Base-by-base conservation (phyloP, 345 rosid species). In the Tarenaya hassleriana region DNA sequence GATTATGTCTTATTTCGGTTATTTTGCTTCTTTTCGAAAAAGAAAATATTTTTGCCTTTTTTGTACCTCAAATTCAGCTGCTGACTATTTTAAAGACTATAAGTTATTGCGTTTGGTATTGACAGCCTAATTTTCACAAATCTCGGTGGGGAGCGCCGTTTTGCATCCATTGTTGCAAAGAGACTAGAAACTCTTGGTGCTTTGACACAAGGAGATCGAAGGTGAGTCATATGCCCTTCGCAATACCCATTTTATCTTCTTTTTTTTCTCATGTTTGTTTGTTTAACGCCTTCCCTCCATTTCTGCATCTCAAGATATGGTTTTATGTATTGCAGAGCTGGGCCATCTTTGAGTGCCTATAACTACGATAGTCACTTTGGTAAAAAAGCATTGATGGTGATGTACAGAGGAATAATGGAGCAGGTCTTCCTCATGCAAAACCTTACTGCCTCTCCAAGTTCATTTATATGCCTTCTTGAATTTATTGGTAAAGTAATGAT, bases 101-200 rank as follows among this genome's bases (percentile, higher is more conserved):
- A 63, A 54, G 34, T 47, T 34, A 44, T 51, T 47, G 41, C 7
- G 39, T 60, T 63, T 60, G 27, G 56, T 32, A 17, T 53, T 70
- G 60, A 48, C 79, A 86, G 97, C 74, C 65, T 90, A 55, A 75
- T 92, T 17, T 92, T 92, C 55, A 83, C 95, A 50, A 83, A 87
- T 77, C 94, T 92, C 45, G 95, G 96, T 62, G 98, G 98, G 52
- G 98, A 92, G 48, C 95, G 98, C 9, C 95, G 98, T 42, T 92
- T 92, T 82, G 98, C 98, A 66, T 92, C 98, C 47, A 84, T 92
- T 57, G 96, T 92, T 63, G 98, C 98, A 52, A 87, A 92, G 86
- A 77, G 98, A 70, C 73, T 92, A 61, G 98, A 83, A 70, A 80
- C 94, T 44, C 95, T 92, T 55, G 98, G 98, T 61, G 96, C 98